Base-by-base conservation (phyloP, 257 asterid species). In the Rauvolfia tetraphylla region DNA sequence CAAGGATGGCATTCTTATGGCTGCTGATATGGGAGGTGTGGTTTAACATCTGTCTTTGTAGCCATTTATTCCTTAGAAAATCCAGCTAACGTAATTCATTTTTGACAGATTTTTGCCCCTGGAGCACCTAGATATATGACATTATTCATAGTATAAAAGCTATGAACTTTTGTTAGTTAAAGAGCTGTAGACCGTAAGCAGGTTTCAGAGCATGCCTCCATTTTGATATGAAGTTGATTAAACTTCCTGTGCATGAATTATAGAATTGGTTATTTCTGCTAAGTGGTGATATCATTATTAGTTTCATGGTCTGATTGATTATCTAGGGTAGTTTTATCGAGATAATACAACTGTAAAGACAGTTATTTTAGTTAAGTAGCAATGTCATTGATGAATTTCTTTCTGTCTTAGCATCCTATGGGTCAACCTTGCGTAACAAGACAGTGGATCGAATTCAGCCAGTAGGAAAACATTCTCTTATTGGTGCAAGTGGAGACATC, bases 21-120 rank as follows among this genome's bases (percentile, higher is more conserved):
- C 89, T 67, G 92, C 97, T 81, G 98, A 92, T 80, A 91, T 93
- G 97, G 99, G 99, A 95, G 99, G 99, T 95, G 63, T 74, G 89
- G 56, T 77, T 81, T 79, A 72, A 42, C 7, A 29, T 65, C 56
- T 68, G 17, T 46, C 23, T 68, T 57, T 27, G 57, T 2, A 48
- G 12, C 23, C 44, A 57, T 66, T 63, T 58, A 31, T 33, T 71
- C 57, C 46, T 31, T 46, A 54, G 48, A 62, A 14, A 15, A 31
- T n/a, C 17, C 48, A 33, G 44, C 33, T 22, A 27, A 23, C 34
- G 7, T 62, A 12, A 7, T 38, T 20, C 3, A 29, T 49, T 44
- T 56, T 1, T 34, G 10, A 22, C 31, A 8, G 15, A 18, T 2
- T n/a, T n/a, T 34, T 49, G 25, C 7, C 15, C 51, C 56, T n/a